Percentiles rank a stretch among this genome's conserved stretches.
These are phyloP conservation scores for Thelonectria blattea DNA, from an alignment of 2,329 filamentous ascomycete species.

Conservation along the genomic window DNA sequence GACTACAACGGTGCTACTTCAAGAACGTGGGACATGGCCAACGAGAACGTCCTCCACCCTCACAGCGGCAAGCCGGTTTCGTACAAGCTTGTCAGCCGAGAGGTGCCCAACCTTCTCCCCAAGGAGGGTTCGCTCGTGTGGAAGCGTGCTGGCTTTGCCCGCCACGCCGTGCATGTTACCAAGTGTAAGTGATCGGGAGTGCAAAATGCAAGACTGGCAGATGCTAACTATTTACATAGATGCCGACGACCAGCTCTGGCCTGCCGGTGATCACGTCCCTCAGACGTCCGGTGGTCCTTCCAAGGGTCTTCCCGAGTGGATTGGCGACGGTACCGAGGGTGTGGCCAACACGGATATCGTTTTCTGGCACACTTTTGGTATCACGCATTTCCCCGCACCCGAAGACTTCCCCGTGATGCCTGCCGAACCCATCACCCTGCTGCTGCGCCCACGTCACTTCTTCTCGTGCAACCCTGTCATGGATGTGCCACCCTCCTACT, in stretches of 20 bases:
- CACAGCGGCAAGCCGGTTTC: conserved; percentile 83
- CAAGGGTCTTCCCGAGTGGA: conserved; percentile 76
- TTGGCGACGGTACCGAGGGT: conserved; percentile 69
- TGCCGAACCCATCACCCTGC: conserved; percentile 80
- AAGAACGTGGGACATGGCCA: conserved; percentile 89
- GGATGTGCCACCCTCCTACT: conserved; percentile 71
- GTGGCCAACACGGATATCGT: conserved; percentile 87
- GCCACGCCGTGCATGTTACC: conserved; percentile 88
- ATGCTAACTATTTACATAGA: conserved; percentile 54
- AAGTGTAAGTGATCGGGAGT: conserved; percentile 68
- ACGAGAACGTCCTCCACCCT: conserved; percentile 82
- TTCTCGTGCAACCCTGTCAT: conserved; percentile 80
- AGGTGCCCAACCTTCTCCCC: conserved; percentile 78
- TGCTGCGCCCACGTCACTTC: conserved; percentile 82
- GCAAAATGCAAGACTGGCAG: too few species aligned
- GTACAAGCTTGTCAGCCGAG: conserved; percentile 90
- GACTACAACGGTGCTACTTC: conserved; percentile 83
- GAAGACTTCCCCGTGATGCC: conserved; percentile 96
- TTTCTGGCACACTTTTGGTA: conserved; percentile 91
- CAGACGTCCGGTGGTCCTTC: conserved; percentile 85
- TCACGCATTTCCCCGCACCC: conserved; percentile 86
- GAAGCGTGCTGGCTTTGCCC: conserved; percentile 87
- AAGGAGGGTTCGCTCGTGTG: conserved; percentile 83
- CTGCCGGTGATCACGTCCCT: conserved; percentile 84
- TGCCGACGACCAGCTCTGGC: conserved; percentile 80